Evolutionary conservation across 2,329 filamentous ascomycete genomes (phyloP).

Genomic region (Dichotomopilus funicola): DNA sequence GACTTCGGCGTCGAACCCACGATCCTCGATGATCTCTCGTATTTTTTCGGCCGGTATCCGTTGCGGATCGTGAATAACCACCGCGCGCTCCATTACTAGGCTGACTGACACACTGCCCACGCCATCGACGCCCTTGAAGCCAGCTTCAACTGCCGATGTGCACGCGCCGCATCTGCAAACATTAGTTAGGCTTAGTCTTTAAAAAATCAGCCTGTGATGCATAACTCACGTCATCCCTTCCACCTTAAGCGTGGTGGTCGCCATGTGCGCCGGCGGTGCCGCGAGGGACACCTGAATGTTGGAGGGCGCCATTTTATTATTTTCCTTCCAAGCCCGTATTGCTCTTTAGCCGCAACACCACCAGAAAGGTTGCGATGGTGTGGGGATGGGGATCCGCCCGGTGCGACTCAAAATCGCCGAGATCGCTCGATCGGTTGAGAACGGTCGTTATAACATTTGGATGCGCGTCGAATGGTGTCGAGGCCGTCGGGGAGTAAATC

Average conservation of each 20-base stretch:
- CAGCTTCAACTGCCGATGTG: slow-evolving; percentile 89
- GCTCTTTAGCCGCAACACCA: neutral
- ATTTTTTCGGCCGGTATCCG: slow-evolving; percentile 69
- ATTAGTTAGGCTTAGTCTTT: slow-evolving; percentile 7
- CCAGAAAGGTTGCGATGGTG: neutral
- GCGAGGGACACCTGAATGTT: slow-evolving; percentile 39
- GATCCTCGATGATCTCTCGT: slow-evolving; percentile 80
- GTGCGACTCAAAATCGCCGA: neutral
- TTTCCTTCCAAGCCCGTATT: neutral
- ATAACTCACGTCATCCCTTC: slow-evolving; percentile 71
- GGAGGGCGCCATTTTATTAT: slow-evolving; percentile 42
- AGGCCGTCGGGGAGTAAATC: neutral
- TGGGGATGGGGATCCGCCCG: neutral
- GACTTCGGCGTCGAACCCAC: slow-evolving; percentile 87
- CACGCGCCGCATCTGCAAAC: slow-evolving; percentile 77
- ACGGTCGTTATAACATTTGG: slow-evolving; percentile 18
- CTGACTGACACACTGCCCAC: slow-evolving; percentile 85
- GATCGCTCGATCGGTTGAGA: slow-evolving; percentile 6
- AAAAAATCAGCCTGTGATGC: neutral
- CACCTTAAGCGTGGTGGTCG: slow-evolving; percentile 83
- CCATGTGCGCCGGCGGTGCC: slow-evolving; percentile 57
- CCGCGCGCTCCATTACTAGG: slow-evolving; percentile 91
- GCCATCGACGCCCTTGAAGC: slow-evolving; percentile 75
- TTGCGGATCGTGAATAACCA: slow-evolving; percentile 78
- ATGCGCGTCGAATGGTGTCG: slow-evolving; percentile 1